Evolutionary conservation across 305 asterid species (phyloP).

Genomic region (Lippia alba): DNA sequence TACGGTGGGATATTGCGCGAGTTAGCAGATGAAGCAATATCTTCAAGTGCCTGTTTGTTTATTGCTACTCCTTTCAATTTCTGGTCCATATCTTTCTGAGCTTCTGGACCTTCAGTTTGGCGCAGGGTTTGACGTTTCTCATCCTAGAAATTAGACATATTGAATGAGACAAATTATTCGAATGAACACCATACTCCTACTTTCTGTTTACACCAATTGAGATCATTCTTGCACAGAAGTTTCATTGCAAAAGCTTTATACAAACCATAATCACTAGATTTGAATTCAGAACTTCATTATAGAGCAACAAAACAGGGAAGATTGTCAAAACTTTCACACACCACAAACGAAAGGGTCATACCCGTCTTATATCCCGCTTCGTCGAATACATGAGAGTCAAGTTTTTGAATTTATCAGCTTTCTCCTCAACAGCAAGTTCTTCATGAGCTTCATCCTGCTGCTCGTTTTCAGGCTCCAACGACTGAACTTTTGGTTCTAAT

Average conservation of each 20-base stretch:
- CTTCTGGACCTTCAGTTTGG: conserved; percentile 51
- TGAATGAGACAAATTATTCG: background rate
- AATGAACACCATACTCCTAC: too few species aligned
- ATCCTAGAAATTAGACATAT: conserved; percentile 46
- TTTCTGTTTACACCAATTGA: background rate
- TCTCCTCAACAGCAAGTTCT: conserved; percentile 50
- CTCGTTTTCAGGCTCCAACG: conserved; percentile 43
- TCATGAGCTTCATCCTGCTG: conserved; percentile 40
- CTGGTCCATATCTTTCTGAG: conserved; percentile 46
- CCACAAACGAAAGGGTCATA: conserved; percentile 21
- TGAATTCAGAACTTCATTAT: background rate
- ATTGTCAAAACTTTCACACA: background rate
- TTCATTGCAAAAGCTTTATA: background rate
- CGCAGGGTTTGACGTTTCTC: conserved; percentile 50
- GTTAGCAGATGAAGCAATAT: conserved; percentile 34
- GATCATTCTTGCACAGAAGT: background rate
- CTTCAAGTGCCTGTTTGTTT: conserved; percentile 65
- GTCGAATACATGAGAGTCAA: conserved; percentile 45
- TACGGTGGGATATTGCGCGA: conserved; percentile 72
- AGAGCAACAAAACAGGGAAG: conserved; percentile 1
- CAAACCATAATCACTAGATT: background rate
- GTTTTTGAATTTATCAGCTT: conserved; percentile 33
- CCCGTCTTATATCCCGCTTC: conserved; percentile 56
- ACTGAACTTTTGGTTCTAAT: conserved; percentile 63
- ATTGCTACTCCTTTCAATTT: conserved; percentile 47